Conservation (phyloP, 1,284 basidiomycete genomes). For the Vanrija humicola region DNA sequence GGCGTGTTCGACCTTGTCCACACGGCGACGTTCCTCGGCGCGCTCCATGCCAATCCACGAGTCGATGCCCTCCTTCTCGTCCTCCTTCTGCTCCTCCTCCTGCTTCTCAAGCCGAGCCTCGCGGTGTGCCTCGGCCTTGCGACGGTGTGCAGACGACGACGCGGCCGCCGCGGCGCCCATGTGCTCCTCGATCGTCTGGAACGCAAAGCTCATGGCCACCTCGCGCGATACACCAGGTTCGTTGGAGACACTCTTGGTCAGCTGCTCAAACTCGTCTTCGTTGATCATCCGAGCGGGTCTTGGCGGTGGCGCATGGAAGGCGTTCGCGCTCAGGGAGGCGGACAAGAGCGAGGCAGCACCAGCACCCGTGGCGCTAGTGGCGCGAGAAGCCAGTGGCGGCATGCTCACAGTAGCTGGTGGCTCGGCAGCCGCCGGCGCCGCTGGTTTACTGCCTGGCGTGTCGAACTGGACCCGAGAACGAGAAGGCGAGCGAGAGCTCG, state of each 20-base stretch:
- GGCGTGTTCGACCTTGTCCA: slow-evolving; percentile 1
- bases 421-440: no score
- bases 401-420: no score
- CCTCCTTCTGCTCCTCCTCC: slow-evolving; percentile 17
- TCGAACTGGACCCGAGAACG: no score
- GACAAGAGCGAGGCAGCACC: slow-evolving; percentile 26
- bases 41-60: slow-evolving; percentile 37
- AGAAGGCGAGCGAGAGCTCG: no score
- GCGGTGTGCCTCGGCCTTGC: neutral
- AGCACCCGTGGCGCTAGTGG: neutral
- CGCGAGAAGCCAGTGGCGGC: no score
- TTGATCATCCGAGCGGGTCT: slow-evolving; percentile 12
- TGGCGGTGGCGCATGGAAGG: slow-evolving; percentile 32
- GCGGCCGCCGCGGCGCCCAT: slow-evolving; percentile 3
- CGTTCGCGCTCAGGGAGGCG: slow-evolving; percentile 35
- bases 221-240: slow-evolving; percentile 29
- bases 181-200: slow-evolving; percentile 30
- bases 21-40: neutral
- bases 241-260: slow-evolving; percentile 22
- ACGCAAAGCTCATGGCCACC: slow-evolving; percentile 42
- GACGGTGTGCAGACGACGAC: no score
- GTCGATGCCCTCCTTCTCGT: slow-evolving; percentile 28
- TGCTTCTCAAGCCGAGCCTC: neutral
- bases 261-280: slow-evolving; percentile 20
- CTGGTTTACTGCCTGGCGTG: no score